These are phyloP conservation scores for Hypoxylon sp. DNA, from an alignment of 2,329 filamentous ascomycete species.

Conservation along the genomic window DNA sequence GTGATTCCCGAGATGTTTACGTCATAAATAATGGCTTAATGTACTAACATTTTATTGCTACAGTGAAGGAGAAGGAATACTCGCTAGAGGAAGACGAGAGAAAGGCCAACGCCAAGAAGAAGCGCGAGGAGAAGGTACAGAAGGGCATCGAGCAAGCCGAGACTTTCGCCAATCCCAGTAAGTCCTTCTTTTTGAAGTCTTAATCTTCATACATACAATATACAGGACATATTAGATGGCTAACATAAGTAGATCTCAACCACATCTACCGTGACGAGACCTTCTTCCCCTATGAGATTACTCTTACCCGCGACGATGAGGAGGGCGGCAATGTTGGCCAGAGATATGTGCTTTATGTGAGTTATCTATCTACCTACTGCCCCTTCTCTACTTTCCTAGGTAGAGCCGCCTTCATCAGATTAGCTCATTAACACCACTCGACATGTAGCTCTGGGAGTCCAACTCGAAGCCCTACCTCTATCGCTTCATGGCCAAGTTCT, in stretches of 20 bases:
- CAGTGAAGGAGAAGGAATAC: constrained; percentile 57
- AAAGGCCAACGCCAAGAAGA: constrained; percentile 44
- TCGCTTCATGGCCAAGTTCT: constrained; percentile 68
- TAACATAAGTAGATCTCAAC: constrained; percentile 63
- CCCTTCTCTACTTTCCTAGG: no score
- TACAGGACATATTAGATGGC: no score
- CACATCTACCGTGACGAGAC: constrained; percentile 74
- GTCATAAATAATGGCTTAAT: neutral
- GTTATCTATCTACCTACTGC: constrained; percentile 45
- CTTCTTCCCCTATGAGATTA: constrained; percentile 74
- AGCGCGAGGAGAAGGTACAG: constrained; percentile 47
- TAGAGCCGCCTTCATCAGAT: no score
- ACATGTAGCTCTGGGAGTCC: constrained; percentile 74
- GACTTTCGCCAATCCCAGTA: constrained; percentile 64
- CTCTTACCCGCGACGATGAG: constrained; percentile 67
- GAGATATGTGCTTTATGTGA: constrained; percentile 71
- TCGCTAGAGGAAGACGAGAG: constrained; percentile 50
- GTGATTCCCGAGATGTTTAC: neutral
- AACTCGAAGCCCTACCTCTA: constrained; percentile 71
- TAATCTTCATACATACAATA: no score
- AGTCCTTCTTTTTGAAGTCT: constrained; percentile 44
- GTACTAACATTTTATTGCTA: neutral
- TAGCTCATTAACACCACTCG: neutral
- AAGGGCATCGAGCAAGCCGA: constrained; percentile 44
- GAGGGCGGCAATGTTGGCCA: constrained; percentile 64